Base-by-base conservation (phyloP, 2,329 filamentous ascomycete genomes). In the Colletotrichum sojae region DNA sequence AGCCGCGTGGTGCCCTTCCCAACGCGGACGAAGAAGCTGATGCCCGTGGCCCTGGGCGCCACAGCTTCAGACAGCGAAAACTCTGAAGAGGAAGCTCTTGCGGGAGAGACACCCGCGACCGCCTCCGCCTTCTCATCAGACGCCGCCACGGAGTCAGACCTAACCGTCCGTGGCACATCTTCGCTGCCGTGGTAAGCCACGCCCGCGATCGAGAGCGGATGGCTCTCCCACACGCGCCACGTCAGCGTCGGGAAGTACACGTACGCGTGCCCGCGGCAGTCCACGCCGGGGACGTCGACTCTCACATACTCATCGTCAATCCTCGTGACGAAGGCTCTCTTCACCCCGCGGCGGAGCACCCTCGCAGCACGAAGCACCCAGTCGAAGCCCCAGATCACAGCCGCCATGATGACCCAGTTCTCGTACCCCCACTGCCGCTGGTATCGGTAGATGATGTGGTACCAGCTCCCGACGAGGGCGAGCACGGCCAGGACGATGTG, bases 171-270 rank as follows among this genome's bases (percentile, higher is more conserved):
- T 15, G 18, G 4, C 45, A 12, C 22, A 46, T 6, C 16, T 9
- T 16, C 36, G 20, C 48, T 39, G 18, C 20, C 3, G 20, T 54
- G 58, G 9, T 48, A 54, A 16, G 60, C 60, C 6, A 62, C 16
- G 0, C 48, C 48, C 6, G 70, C 70, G 13, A 80, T 76, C 0
- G 78, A 81, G 59, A 81, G 79, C 5, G 80, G 79, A 52, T 81
- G 79, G 20, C 71, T 79, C 54, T 80, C 78, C 79, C 79, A 81
- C 59, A 81, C 72, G 1, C 74, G 70, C 78, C 80, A 80, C 43
- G 73, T 71, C 13, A 81, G 62, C 0, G 76, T 76, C n/a, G 78
- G 78, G 58, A 80, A 81, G 71, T 74, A 75, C 1, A 81, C 73
- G 64, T 81, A 82, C 1, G 75, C 78, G 31, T 78, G 75, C 3